Evolutionary conservation across 352 stramenopile species (phyloP).

Genomic region (Phytophthora capsici): DNA sequence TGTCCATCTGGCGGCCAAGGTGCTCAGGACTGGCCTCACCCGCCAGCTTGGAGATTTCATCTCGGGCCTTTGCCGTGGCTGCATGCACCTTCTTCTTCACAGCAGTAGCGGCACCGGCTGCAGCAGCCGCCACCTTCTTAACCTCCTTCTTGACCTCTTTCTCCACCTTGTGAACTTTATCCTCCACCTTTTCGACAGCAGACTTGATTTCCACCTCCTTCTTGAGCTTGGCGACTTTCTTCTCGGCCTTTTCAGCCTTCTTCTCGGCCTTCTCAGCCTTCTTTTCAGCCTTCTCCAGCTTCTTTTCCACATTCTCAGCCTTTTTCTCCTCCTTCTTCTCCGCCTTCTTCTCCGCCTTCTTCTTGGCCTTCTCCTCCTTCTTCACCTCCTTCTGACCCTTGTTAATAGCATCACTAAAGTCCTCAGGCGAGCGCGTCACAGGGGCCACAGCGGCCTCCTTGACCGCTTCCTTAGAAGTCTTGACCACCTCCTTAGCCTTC

Average conservation of each 20-base stretch:
- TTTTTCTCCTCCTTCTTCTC: slow-evolving; percentile 30
- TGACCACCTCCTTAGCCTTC: neutral
- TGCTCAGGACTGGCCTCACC: slow-evolving; percentile 52
- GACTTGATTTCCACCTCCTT: slow-evolving; percentile 32
- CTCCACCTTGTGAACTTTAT: slow-evolving; percentile 39
- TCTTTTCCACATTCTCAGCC: slow-evolving; percentile 27
- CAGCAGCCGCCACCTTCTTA: slow-evolving; percentile 36
- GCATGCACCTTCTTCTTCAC: slow-evolving; percentile 74
- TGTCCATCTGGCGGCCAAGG: slow-evolving; percentile 55
- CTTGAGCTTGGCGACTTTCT: slow-evolving; percentile 32
- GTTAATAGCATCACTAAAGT: slow-evolving; percentile 55
- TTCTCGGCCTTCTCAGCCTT: slow-evolving; percentile 28
- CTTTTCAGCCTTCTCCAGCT: slow-evolving; percentile 25
- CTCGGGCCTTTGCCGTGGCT: slow-evolving; percentile 59
- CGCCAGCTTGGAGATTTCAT: slow-evolving; percentile 67
- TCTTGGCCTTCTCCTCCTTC: slow-evolving; percentile 28
- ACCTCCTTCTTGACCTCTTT: slow-evolving; percentile 39
- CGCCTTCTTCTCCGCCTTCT: slow-evolving; percentile 22
- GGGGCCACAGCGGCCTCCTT: neutral
- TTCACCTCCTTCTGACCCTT: slow-evolving; percentile 48
- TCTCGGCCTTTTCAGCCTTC: slow-evolving; percentile 26
- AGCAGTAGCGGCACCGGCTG: slow-evolving; percentile 31
- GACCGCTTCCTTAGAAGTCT: slow-evolving; percentile 1
- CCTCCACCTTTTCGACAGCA: slow-evolving; percentile 42
- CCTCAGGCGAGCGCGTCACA: slow-evolving; percentile 42